These are phyloP conservation scores for Aurantiochytrium sp. DNA, from an alignment of 108 stramenopile species.

Conservation along the genomic window DNA sequence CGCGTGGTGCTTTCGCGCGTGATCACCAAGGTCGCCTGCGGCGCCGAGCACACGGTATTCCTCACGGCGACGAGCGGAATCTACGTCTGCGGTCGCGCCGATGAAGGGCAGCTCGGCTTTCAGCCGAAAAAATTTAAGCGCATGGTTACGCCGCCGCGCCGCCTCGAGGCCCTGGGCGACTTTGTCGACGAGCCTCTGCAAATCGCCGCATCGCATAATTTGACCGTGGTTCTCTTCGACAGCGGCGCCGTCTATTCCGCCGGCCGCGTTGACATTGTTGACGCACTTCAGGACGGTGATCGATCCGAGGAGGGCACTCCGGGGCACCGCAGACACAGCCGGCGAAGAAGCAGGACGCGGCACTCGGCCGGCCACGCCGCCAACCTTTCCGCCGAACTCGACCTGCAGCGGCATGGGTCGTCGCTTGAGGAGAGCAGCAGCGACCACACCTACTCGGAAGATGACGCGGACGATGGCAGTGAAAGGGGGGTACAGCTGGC, in stretches of 20 bases:
- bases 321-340: too few relatives aligned
- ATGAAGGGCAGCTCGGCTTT: background rate
- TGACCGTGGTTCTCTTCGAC: background rate
- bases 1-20: background rate
- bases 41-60: slow-evolving; percentile 52
- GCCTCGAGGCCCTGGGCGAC: background rate
- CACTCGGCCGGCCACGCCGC: too few relatives aligned
- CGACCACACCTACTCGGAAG: too few relatives aligned
- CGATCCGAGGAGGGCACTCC: background rate
- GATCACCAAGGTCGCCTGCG: slow-evolving; percentile 45
- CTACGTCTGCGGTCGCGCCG: background rate
- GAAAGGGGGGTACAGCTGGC: too few relatives aligned
- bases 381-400: too few relatives aligned
- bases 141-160: background rate
- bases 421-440: too few relatives aligned
- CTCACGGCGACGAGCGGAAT: slow-evolving; percentile 43
- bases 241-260: background rate
- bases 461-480: too few relatives aligned
- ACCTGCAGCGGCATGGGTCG: too few relatives aligned
- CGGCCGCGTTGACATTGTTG: background rate
- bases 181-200: background rate
- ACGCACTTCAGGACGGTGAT: background rate
- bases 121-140: background rate
- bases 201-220: background rate
- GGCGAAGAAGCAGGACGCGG: too few relatives aligned